phyloP scores from a whole-genome alignment of 2,329 filamentous ascomycete genomes.

The Venturiaceae sp. region DNA sequence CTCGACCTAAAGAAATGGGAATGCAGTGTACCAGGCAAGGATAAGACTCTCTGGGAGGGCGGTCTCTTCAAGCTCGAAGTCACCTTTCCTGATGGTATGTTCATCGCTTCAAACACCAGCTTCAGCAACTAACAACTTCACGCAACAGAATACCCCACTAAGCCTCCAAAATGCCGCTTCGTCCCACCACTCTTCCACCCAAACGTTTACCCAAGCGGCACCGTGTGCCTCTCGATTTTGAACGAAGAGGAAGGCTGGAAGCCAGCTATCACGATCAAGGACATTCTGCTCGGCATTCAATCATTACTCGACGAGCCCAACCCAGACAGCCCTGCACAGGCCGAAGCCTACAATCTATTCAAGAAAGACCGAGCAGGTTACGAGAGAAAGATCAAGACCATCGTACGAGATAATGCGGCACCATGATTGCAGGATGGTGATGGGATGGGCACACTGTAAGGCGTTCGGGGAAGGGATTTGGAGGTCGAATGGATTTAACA shows the following conservation, averaged over 20 bases:
- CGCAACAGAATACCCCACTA: conserved; percentile 82
- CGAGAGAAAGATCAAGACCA: conserved; percentile 74
- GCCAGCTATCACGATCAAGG: conserved; percentile 95
- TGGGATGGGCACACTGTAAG: not conserved
- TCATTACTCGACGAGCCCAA: conserved; percentile 94
- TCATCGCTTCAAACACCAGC: not conserved
- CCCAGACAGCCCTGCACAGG: conserved; percentile 91
- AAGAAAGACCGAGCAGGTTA: conserved; percentile 85
- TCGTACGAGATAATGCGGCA: conserved; percentile 83
- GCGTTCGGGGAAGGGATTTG: not conserved
- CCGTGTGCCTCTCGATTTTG: conserved; percentile 90
- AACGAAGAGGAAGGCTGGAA: conserved; percentile 99
- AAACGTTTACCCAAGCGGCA: conserved; percentile 96
- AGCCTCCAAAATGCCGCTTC: conserved; percentile 99
- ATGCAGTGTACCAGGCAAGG: conserved; percentile 89
- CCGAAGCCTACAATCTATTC: conserved; percentile 93
- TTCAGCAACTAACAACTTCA: not conserved
- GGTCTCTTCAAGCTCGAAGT: conserved; percentile 92
- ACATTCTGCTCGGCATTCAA: conserved; percentile 92
- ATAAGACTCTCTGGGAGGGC: conserved; percentile 97
- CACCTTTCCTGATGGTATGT: conserved; percentile 80
- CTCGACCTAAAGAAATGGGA: conserved; percentile 95
- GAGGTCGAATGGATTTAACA: not conserved
- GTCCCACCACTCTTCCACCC: conserved; percentile 92
- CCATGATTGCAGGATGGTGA: conserved; percentile 33